Percentiles rank a stretch among this genome's conserved stretches.
Conservation (phyloP, 1,284 basidiomycete species). For the Puccinia triticina region DNA sequence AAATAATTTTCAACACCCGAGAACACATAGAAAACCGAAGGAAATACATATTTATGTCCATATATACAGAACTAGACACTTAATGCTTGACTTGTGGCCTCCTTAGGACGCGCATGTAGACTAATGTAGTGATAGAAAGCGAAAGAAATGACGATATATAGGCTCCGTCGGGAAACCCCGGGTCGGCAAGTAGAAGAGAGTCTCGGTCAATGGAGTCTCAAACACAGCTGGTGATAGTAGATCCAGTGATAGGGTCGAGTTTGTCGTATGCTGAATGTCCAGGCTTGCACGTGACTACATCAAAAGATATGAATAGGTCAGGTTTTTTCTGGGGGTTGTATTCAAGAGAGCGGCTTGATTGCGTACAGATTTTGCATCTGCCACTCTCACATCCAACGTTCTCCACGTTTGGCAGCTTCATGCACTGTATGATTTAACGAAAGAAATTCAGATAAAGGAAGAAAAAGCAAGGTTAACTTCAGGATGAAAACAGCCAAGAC, state of each 20-base stretch:
- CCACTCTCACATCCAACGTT: constrained; percentile 6
- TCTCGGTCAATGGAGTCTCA: neutral
- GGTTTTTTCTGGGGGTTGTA: neutral
- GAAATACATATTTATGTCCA: too few relatives aligned
- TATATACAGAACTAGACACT: too few relatives aligned
- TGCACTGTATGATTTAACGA: neutral
- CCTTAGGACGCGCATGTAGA: too few relatives aligned
- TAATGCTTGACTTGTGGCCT: too few relatives aligned
- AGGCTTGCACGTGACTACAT: neutral
- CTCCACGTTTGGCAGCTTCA: neutral
- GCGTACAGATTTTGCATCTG: neutral
- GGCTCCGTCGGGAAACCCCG: too few relatives aligned
- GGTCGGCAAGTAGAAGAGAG: too few relatives aligned
- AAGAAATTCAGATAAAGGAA: neutral
- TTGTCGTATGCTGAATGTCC: neutral
- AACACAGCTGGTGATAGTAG: neutral
- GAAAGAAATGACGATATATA: neutral
- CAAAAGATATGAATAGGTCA: neutral
- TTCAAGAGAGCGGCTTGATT: too few relatives aligned
- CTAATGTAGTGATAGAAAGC: too few relatives aligned
- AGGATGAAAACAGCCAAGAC: too few relatives aligned
- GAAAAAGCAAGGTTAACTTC: too few relatives aligned
- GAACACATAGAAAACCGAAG: neutral
- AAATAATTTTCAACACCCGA: too few relatives aligned
- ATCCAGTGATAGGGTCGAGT: neutral